Base-by-base conservation (phyloP, 2,329 filamentous ascomycete species). In the Xenoacremonium recifei region DNA sequence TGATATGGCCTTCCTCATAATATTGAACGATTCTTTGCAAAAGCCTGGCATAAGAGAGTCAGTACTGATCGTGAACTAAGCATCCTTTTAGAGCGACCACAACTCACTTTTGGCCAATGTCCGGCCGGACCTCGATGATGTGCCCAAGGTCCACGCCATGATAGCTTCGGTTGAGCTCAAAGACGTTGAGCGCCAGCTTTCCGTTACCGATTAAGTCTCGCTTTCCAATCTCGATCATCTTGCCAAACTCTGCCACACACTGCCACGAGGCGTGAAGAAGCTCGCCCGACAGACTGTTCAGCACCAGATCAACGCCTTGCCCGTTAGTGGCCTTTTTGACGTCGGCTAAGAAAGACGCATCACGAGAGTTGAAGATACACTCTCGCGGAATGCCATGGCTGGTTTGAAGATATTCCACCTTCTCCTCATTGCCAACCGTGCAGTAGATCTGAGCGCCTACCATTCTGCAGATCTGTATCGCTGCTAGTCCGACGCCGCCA, bases 171-270 rank as follows among this genome's bases (percentile, higher is more conserved):
- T 61, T 65, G 1, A 42, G 42, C 1, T 60, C 51, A 27, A 79
- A 77, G 0, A 61, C 58, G 0, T 59, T 42, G 72, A 79, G 73
- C 3, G 66, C 63, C 2, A 78, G 60, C 4, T 57, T 51, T 3
- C 59, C 65, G 6, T 65, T 61, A 2, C 64, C 62, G 1, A 53
- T 13, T 7, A 67, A 45, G 35, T 68, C 65, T 12, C 55, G 52
- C 33, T 63, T 64, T 2, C 63, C 64, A 15, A 69, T 58, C 38
- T 70, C 67, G 0, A 70, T 23, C 40, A 70, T 60, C 1, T 36
- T 53, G 2, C 67, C 67, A 21, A 51, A 61, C 13, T 50, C n/a
- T 3, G 66, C 62, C 4, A 70, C 52, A 39, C 63, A 67, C 9
- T 56, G 33, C 63, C 61, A 68, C 0, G 64, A 58, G 0, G 61